phyloP scores from a whole-genome alignment of 495 filamentous ascomycete species.

The Aspergillus egyptiacus region DNA sequence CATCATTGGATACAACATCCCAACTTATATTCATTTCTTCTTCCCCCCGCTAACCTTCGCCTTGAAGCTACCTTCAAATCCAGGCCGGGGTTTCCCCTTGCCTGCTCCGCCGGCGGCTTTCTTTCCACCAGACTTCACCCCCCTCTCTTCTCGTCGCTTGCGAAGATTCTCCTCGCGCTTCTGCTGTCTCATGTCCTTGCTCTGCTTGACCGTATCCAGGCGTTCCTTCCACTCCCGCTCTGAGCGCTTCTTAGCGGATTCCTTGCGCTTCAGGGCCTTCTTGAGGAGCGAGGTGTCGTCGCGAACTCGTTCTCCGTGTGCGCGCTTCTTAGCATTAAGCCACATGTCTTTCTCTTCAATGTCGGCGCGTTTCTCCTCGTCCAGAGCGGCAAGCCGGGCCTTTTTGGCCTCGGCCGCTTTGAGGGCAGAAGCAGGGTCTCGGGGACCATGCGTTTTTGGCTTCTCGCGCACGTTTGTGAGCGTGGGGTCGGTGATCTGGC shows the following conservation, averaged over 20 bases:
- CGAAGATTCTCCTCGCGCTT: conserved; percentile 83
- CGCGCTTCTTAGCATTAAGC: conserved; percentile 84
- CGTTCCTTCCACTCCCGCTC: conserved; percentile 85
- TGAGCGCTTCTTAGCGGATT: conserved; percentile 82
- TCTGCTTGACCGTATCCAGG: conserved; percentile 64
- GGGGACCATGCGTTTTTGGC: conserved; percentile 65
- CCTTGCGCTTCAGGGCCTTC: conserved; percentile 91
- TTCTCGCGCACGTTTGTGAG: conserved; percentile 54
- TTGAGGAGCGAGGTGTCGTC: conserved; percentile 85
- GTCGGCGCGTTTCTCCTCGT: conserved; percentile 71
- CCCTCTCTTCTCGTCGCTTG: conserved; percentile 75
- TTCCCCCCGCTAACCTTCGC: conserved; percentile 37
- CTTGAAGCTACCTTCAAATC: conserved; percentile 92
- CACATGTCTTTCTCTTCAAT: conserved; percentile 90
- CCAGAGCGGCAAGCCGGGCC: conserved; percentile 63
- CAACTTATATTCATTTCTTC: conserved; percentile 34
- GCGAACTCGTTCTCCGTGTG: conserved; percentile 82
- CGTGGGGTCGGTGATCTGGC: conserved; percentile 63
- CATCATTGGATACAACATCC: conserved; percentile 10
- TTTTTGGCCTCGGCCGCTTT: conserved; percentile 64
- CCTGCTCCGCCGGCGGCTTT: conserved; percentile 48
- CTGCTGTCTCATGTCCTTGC: conserved; percentile 72
- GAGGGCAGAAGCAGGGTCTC: conserved; percentile 71
- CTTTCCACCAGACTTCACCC: conserved; percentile 50
- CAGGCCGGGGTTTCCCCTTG: conserved; percentile 62